Evolutionary conservation across 2,329 filamentous ascomycete species (phyloP).

Genomic region (Calonectria pseudoreteaudii): DNA sequence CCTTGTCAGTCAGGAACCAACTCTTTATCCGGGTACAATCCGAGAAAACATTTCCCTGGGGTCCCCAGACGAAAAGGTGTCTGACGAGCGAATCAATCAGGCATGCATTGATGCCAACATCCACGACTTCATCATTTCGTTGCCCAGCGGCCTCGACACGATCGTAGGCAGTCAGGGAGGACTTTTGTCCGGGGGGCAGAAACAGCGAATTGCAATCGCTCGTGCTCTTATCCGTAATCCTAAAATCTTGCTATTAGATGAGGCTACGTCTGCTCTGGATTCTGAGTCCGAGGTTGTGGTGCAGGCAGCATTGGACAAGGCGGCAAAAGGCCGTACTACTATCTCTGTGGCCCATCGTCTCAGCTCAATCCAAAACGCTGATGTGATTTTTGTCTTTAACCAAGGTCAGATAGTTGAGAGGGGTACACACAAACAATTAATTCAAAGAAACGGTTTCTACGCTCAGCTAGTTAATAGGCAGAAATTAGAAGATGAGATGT

Average conservation of each 20-base stretch:
- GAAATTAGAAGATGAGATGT: too few species aligned
- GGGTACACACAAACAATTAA: too few species aligned
- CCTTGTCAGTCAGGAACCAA: constrained; percentile 46
- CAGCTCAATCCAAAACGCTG: constrained; percentile 10
- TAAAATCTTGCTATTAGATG: constrained; percentile 1
- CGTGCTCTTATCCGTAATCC: constrained; percentile 10
- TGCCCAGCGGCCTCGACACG: background rate
- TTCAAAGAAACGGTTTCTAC: too few species aligned
- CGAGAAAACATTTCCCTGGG: constrained; percentile 63
- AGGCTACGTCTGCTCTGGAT: constrained; percentile 5
- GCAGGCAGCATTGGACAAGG: constrained; percentile 4
- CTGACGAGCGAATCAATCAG: constrained; percentile 50
- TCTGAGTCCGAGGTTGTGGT: constrained; percentile 2
- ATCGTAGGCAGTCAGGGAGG: constrained; percentile 2
- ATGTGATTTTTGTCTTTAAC: background rate
- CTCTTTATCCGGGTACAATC: constrained; percentile 56
- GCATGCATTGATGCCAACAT: constrained; percentile 5
- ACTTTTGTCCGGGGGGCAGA: constrained; percentile 7
- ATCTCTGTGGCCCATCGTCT: constrained; percentile 3
- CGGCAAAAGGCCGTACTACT: constrained; percentile 7
- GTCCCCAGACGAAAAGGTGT: constrained; percentile 39
- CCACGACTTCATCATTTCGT: background rate
- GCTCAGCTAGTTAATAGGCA: too few species aligned
- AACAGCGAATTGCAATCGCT: constrained; percentile 10
- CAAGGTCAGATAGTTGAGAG: constrained; percentile 8